phyloP scores from a whole-genome alignment of 768 basidiomycete species.

The Mycena epipterygia region DNA sequence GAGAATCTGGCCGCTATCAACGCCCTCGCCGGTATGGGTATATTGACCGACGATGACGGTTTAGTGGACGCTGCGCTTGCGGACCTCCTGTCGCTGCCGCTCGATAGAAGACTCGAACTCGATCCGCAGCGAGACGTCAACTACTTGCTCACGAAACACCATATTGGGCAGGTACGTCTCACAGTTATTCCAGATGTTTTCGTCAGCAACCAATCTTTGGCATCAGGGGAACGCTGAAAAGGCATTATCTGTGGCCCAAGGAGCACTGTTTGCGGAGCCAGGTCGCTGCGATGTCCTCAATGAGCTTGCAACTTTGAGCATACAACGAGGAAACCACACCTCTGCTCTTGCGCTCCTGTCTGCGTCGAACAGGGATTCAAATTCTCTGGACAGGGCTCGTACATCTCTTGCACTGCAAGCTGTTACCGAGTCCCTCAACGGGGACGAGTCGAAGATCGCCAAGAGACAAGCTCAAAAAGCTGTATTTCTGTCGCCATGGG shows the following conservation, averaged over 20 bases:
- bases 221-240: conserved; percentile 61
- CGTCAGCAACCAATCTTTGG: not conserved
- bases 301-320: conserved; percentile 66
- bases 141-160: conserved; percentile 79
- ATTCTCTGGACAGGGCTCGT: conserved; percentile 53
- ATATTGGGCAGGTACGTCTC: conserved; percentile 75
- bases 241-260: conserved; percentile 69
- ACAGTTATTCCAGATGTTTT: not conserved
- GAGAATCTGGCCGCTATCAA: conserved; percentile 88
- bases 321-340: conserved; percentile 60
- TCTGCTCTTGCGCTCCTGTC: conserved; percentile 64
- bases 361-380: conserved; percentile 40
- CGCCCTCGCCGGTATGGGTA: conserved; percentile 90
- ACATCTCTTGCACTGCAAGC: conserved; percentile 65
- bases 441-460: conserved; percentile 44
- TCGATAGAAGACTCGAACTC: conserved; percentile 72
- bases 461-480: conserved; percentile 70
- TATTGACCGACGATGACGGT: conserved; percentile 81
- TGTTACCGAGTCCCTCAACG: conserved; percentile 52
- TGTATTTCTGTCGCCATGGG: conserved; percentile 72
- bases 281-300: conserved; percentile 61
- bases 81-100: conserved; percentile 79
- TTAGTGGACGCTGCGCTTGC: conserved; percentile 90
- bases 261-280: conserved; percentile 71
- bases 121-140: conserved; percentile 81